Base-by-base conservation (phyloP, 2,329 filamentous ascomycete genomes). In the Escovopsis sp. region DNA sequence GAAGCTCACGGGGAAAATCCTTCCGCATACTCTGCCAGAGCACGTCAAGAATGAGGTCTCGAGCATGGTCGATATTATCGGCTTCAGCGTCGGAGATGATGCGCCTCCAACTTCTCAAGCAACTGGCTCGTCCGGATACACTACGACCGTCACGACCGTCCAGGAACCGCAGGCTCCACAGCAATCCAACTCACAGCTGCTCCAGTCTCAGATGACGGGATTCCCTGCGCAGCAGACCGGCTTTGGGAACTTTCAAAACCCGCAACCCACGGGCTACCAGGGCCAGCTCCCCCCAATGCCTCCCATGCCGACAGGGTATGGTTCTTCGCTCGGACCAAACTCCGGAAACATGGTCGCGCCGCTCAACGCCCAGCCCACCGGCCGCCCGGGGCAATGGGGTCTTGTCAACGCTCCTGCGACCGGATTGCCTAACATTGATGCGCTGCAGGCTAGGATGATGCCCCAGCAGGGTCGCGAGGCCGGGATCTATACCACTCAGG, bases 1-100 rank as follows among this genome's bases (percentile, higher is more conserved):
- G 51, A 91, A 82, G 59, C 70, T 96, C 44, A 91, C 85, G 1
- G 86, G 87, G 45, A 94, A 94, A 62, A 69, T 79, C 1, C 63
- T 98, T 20, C 91, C 91, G 0, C 56, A 70, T 2, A 61, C 57
- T 6, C 70, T 98, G 9, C 91, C 91, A 0, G 87, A 95, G 29
- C 81, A 77, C 45, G 80, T 98, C 49, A 83, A 79, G 66, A 98
- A 98, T 54, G 91, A 98, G 61, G 91, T 98, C 14, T 96, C 89
- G 4, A 94, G 91, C 63, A 96, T 98, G 88, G 91, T 98, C 34
- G 91, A 98, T 57, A 98, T 98, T 43, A 98, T 98, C 57, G 94
- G 87, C 45, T 98, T 98, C 58, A 86, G 81, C 51, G 75, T 95
- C 20, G 78, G 76, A 1, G 91, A 98, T 49, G 81, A 89, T 25